A percentile compares a stretch with the other conserved stretches of the same genome.
Evolutionary conservation across 1,139 yeast genomes (phyloP).

Genomic region (Wickerhamomyces sp.): DNA sequence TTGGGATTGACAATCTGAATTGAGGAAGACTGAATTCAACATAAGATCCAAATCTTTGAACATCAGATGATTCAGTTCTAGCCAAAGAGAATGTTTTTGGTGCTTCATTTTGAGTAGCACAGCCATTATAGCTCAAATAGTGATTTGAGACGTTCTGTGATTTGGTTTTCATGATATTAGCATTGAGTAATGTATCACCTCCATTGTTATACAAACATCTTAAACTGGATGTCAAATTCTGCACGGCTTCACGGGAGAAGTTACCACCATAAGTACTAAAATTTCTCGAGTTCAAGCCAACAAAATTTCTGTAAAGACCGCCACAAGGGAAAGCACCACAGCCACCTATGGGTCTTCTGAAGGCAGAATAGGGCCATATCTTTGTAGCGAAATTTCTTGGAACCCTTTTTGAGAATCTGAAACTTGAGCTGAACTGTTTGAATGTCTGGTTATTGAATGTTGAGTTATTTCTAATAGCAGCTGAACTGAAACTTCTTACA

Average conservation of each 20-base stretch:
- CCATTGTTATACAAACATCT: slow-evolving; percentile 30
- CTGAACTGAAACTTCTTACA: slow-evolving; percentile 14
- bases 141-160: slow-evolving; percentile 6
- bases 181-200: slow-evolving; percentile 17
- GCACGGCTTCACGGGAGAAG: slow-evolving; percentile 33
- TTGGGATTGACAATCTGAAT: slow-evolving; percentile 36
- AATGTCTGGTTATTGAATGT: slow-evolving; percentile 4
- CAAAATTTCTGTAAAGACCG: slow-evolving; percentile 20
- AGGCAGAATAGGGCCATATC: slow-evolving; percentile 23
- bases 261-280: slow-evolving; percentile 21
- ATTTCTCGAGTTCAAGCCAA: slow-evolving; percentile 19
- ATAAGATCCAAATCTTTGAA: slow-evolving; percentile 41
- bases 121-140: slow-evolving; percentile 27
- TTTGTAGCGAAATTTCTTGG: slow-evolving; percentile 12
- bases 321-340: slow-evolving; percentile 13
- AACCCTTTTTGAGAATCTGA: slow-evolving; percentile 10
- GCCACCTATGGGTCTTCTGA: slow-evolving; percentile 15
- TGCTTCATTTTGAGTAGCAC: slow-evolving; percentile 32
- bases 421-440: slow-evolving; percentile 5
- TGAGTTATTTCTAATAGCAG: slow-evolving; percentile 9
- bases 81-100: slow-evolving; percentile 22
- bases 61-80: slow-evolving; percentile 22
- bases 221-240: slow-evolving; percentile 32
- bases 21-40: slow-evolving; percentile 48
- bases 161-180: slow-evolving; percentile 11